Evolutionary conservation across 257 asterid species (phyloP), one percentile per base, ranked within the genome.

Genomic region (Handroanthus guayacan): DNA sequence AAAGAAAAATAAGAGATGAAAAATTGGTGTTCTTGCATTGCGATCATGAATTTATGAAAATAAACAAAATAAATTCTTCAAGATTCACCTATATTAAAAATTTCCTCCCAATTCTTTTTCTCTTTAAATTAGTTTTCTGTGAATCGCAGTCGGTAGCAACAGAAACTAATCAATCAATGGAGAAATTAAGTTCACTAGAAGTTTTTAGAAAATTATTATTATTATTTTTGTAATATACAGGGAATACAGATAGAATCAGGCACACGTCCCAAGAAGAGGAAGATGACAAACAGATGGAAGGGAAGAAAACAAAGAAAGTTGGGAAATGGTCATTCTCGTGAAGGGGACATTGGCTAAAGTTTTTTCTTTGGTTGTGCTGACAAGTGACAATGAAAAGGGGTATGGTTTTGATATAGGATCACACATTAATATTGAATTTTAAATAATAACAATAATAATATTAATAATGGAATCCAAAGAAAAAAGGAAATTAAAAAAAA

Each of bases 281-380:
- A 89, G 78, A 75, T 45, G 95, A 92, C 93, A 90, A 92, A 75
- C 56, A 84, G 86, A 88, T 81, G 81, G 64, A 43, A 76, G 84
- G 67, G 82, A 43, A 86, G 90, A 86, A 84, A 87, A 90, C 92
- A 89, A 85, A 79, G 86, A 81, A 79, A 81, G 91, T 85, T 86
- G 80, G 95, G 89, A 84, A 87, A 87, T 84, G 86, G 89, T 84
- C 89, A 75, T 84, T 90, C 88, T 89, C 89, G 86, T 88, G 96
- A 90, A 85, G 84, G 69, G 56, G 95, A 88, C 94, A 72, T 84
- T 81, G 80, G 83, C 86, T 61, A 39, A 67, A 64, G 48, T 75
- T 57, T 25, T 57, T 70, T 75, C 37, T 77, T 47, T 64, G 9
- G 44, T 47, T 38, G 0, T 51, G 58, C 72, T 76, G 75, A 76